phyloP scores from a whole-genome alignment of 202 grass and related monocot genomes.

The Saccharum hybrid region DNA sequence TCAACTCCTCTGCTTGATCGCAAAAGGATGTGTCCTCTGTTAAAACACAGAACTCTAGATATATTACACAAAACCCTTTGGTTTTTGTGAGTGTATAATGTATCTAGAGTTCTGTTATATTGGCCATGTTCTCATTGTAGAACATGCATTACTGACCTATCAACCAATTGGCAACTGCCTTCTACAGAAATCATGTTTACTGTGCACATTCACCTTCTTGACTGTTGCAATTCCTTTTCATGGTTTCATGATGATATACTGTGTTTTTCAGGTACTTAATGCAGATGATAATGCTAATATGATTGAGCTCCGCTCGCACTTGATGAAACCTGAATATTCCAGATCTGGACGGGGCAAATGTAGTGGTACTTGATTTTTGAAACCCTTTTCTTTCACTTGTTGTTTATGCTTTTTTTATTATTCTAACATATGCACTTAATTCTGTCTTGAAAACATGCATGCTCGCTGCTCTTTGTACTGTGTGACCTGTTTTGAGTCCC shows the following conservation, averaged over 20 bases:
- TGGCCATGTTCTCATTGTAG: background rate
- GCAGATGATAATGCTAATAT: constrained; percentile 44
- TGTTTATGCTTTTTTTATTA: constrained; percentile 23
- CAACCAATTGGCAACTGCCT: constrained; percentile 11
- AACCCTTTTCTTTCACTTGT: constrained; percentile 8
- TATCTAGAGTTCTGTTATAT: background rate
- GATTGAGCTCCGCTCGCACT: constrained; percentile 34
- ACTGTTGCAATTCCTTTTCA: background rate
- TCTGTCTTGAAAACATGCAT: constrained; percentile 7
- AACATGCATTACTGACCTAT: constrained; percentile 7
- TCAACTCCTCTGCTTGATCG: too few species aligned
- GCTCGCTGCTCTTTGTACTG: too few species aligned
- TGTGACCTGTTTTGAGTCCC: too few species aligned
- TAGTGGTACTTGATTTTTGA: constrained; percentile 66
- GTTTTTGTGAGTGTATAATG: too few species aligned
- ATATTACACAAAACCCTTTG: background rate
- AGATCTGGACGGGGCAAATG: constrained; percentile 58
- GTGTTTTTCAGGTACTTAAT: constrained; percentile 51
- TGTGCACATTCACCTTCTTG: background rate
- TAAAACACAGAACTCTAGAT: too few species aligned
- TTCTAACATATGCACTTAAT: background rate
- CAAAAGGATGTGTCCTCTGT: too few species aligned
- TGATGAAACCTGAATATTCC: constrained; percentile 59
- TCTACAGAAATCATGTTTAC: background rate
- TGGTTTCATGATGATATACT: constrained; percentile 33